Evolutionary conservation across 257 asterid species (phyloP), one percentile per base, ranked within the genome.

Genomic region (Penstemon barbatus): DNA sequence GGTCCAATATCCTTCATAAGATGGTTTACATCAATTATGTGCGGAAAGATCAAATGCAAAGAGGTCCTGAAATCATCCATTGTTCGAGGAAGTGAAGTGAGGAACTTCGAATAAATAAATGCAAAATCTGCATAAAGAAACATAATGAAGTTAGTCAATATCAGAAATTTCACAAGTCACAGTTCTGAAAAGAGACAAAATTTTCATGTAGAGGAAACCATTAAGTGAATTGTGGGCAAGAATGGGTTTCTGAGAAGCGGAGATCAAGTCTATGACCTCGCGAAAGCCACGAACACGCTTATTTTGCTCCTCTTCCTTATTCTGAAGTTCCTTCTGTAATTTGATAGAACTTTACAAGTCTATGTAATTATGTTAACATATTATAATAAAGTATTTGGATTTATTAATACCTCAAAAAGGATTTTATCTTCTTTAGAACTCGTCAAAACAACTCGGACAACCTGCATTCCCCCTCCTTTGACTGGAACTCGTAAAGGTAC

Each of bases 211-310:
- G 82, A 77, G 78, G 79, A 49, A 36, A 92, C 98, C 98, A 63
- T 80, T 80, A 54, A 92, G 89, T 70, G 90, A 71, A 86, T 90
- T 88, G 86, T 88, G 95, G 71, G 82, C 95, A 74, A 93, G 87
- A 61, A 93, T 75, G 58, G 94, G 97, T 68, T 83, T 88, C 84
- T 78, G 81, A 77, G 97, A 90, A 77, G 80, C 41, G 38, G 97
- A 86, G 76, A 93, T 81, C 85, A 90, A 74, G 78, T 90, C 96
- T 75, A 93, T 82, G 90, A 88, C 95, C 84, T 85, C 96, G 43
- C 96, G 79, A 74, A 90, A 90, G 76, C 98, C 97, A 74, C 86
- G 84, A 43, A 79, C 75, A 59, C 70, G 81, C 73, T 61, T 77
- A 73, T 74, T 80, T 66, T 80, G 81, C 79, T 88, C 92, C 66